These are phyloP conservation scores for Neoarthrinium moseri DNA, from an alignment of 2,329 filamentous ascomycete genomes.

Conservation along the genomic window DNA sequence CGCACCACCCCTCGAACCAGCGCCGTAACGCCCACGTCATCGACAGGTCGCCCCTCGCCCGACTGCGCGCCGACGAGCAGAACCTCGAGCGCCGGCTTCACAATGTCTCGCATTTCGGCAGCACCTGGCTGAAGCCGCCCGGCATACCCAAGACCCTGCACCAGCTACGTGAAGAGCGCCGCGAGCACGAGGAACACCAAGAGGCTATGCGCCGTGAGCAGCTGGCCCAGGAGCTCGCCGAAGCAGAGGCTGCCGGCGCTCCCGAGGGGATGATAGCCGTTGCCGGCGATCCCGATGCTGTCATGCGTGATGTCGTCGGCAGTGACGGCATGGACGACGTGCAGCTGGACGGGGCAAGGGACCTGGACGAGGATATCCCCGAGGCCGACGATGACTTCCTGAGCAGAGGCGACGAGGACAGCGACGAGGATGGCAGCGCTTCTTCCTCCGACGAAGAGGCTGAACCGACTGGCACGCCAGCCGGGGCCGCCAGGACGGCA, in stretches of 20 bases:
- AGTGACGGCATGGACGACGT: slow-evolving; percentile 52
- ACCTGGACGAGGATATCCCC: slow-evolving; percentile 73
- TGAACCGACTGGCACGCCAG: slow-evolving; percentile 12
- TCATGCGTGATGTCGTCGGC: slow-evolving; percentile 37
- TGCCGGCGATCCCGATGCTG: slow-evolving; percentile 35
- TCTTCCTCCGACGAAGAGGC: slow-evolving; percentile 25
- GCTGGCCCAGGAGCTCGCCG: slow-evolving; percentile 71
- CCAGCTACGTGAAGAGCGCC: slow-evolving; percentile 84
- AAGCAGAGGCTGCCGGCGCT: slow-evolving; percentile 52
- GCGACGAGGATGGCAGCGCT: slow-evolving; percentile 31
- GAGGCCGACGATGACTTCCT: slow-evolving; percentile 60
- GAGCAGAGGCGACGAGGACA: slow-evolving; percentile 40
- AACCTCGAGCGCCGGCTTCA: slow-evolving; percentile 72
- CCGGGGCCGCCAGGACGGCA: slow-evolving; percentile 16
- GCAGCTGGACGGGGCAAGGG: slow-evolving; percentile 55
- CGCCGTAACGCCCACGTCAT: slow-evolving; percentile 25
- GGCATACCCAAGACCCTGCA: slow-evolving; percentile 87
- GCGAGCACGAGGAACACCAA: slow-evolving; percentile 84
- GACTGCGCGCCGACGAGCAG: slow-evolving; percentile 74
- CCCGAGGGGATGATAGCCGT: slow-evolving; percentile 27
- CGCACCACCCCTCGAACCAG: slow-evolving; percentile 28
- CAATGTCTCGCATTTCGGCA: slow-evolving; percentile 84
- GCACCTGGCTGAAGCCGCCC: slow-evolving; percentile 85
- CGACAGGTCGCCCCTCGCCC: slow-evolving; percentile 62
- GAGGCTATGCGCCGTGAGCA: slow-evolving; percentile 70